Percentiles rank a stretch among this genome's conserved stretches.
phyloP scores from a whole-genome alignment of 257 asterid genomes.

The Solanum tarapatanum region DNA sequence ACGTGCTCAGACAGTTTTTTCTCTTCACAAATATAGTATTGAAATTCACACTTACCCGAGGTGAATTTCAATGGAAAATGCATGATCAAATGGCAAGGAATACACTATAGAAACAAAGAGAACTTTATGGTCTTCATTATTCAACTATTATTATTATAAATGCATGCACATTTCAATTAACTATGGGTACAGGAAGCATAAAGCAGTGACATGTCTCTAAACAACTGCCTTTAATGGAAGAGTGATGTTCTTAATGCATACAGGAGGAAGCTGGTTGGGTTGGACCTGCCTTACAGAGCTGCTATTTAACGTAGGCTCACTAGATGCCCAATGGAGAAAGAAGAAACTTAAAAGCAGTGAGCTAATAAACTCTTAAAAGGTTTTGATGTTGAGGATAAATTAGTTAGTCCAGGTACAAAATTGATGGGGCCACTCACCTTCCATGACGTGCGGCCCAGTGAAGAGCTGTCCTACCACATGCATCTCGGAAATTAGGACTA shows the following conservation, averaged over 20 bases:
- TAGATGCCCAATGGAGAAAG: neutral
- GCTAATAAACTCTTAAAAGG: neutral
- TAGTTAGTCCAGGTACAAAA: neutral
- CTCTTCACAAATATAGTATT: neutral
- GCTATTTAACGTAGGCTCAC: neutral
- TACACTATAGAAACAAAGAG: neutral
- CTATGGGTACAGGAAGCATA: neutral
- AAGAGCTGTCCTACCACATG: slow-evolving; percentile 24
- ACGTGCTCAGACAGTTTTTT: neutral
- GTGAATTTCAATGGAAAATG: neutral
- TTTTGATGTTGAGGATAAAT: neutral
- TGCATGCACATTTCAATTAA: neutral
- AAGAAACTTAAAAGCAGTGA: neutral
- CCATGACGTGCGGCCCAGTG: slow-evolving; percentile 23
- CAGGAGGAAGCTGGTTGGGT: neutral
- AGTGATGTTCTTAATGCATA: neutral
- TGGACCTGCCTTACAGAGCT: neutral
- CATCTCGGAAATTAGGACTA: slow-evolving; percentile 20
- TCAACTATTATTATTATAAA: neutral
- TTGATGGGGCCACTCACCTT: slow-evolving; percentile 5
- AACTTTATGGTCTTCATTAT: neutral
- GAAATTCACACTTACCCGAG: neutral
- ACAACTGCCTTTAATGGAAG: neutral
- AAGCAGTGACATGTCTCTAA: neutral
- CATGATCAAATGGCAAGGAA: neutral